Conservation (phyloP, 306 rosid genomes). For the Dryas drummondii region DNA sequence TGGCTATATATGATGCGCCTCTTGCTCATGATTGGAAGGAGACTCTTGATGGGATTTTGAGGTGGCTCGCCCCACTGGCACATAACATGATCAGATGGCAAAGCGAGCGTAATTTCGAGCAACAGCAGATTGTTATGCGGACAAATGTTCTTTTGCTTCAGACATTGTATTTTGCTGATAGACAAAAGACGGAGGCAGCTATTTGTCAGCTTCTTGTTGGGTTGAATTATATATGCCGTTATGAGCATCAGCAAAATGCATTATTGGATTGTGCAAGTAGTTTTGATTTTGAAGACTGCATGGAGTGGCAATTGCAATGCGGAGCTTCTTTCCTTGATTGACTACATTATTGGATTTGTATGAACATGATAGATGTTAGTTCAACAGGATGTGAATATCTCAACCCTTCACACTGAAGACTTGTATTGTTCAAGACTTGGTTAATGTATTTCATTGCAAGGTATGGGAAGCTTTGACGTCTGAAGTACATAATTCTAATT, state of each 20-base stretch:
- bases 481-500: slow-evolving; percentile 33
- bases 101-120: slow-evolving; percentile 90
- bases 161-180: slow-evolving; percentile 81
- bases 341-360: slow-evolving; percentile 33
- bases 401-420: slow-evolving; percentile 39
- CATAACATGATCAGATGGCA: slow-evolving; percentile 97
- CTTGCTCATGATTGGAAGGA: slow-evolving; percentile 96
- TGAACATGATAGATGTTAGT: slow-evolving; percentile 23
- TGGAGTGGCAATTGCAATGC: slow-evolving; percentile 81
- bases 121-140: slow-evolving; percentile 65
- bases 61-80: slow-evolving; percentile 86
- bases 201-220: slow-evolving; percentile 85
- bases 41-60: slow-evolving; percentile 69
- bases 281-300: slow-evolving; percentile 87
- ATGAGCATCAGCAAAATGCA: slow-evolving; percentile 93
- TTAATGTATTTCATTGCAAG: slow-evolving; percentile 40
- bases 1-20: slow-evolving; percentile 96
- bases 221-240: slow-evolving; percentile 87
- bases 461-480: slow-evolving; percentile 33
- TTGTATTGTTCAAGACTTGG: slow-evolving; percentile 34
- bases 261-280: slow-evolving; percentile 85
- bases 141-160: slow-evolving; percentile 79
- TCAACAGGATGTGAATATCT: slow-evolving; percentile 42
- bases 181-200: slow-evolving; percentile 76
- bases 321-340: slow-evolving; percentile 57